A percentile compares a stretch with the other conserved stretches of the same genome.
Evolutionary conservation across 345 rosid species (phyloP).

Genomic region (Gossypium anomalum): DNA sequence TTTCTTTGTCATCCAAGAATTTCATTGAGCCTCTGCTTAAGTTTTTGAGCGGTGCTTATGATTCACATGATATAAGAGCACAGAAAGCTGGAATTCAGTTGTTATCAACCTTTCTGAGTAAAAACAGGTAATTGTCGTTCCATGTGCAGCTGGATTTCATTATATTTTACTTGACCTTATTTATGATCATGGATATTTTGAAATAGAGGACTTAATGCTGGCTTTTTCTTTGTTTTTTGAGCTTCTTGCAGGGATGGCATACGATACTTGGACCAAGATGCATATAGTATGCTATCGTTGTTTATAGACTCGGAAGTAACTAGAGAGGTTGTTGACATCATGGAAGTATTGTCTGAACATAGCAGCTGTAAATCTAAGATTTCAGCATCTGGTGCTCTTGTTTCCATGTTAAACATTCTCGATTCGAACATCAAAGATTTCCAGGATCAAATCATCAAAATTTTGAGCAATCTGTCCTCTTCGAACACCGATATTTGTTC

Average conservation of each 20-base stretch:
- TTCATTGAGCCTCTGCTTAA: slow-evolving; percentile 49
- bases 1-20: slow-evolving; percentile 38
- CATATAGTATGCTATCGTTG: slow-evolving; percentile 37
- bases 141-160: neutral
- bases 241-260: slow-evolving; percentile 45
- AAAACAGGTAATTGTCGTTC: slow-evolving; percentile 38
- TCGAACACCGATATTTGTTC: slow-evolving; percentile 39
- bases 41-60: slow-evolving; percentile 51
- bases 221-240: slow-evolving; percentile 11
- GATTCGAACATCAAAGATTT: slow-evolving; percentile 33
- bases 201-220: neutral
- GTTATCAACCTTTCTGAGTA: slow-evolving; percentile 39
- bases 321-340: slow-evolving; percentile 48
- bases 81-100: slow-evolving; percentile 47
- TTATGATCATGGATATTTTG: neutral
- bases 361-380: slow-evolving; percentile 36
- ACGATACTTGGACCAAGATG: slow-evolving; percentile 41
- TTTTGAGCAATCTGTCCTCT: slow-evolving; percentile 54
- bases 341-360: slow-evolving; percentile 51
- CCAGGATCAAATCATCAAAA: slow-evolving; percentile 50
- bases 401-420: slow-evolving; percentile 41
- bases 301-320: slow-evolving; percentile 54
- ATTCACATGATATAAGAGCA: slow-evolving; percentile 39
- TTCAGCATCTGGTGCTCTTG: slow-evolving; percentile 44
- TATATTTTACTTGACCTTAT: neutral